A percentile compares a stretch with the other conserved stretches of the same genome.
These are phyloP conservation scores for Suhomyces chickasaworum DNA, from an alignment of 1,139 yeast species.

Conservation along the genomic window DNA sequence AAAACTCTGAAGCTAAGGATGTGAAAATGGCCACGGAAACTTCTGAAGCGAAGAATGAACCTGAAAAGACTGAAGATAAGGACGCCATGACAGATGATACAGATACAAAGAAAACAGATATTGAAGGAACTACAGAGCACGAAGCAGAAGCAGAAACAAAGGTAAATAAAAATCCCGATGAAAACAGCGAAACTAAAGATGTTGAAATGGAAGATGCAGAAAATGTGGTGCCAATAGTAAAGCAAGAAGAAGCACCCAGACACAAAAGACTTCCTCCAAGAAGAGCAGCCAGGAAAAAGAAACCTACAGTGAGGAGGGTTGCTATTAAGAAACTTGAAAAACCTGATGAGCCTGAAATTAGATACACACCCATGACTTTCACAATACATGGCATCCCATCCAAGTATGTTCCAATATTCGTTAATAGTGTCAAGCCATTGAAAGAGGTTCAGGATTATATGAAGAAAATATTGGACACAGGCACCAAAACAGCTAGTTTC, in stretches of 20 bases:
- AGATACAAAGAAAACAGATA: constrained; percentile 15
- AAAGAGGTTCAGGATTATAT: constrained; percentile 61
- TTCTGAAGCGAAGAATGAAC: background rate
- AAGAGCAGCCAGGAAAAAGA: constrained; percentile 25
- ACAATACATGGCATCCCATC: constrained; percentile 64
- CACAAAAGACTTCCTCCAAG: constrained; percentile 26
- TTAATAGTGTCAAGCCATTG: constrained; percentile 63
- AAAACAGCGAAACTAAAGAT: background rate
- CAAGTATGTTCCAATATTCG: constrained; percentile 66
- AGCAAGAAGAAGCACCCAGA: constrained; percentile 6
- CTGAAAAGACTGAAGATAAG: constrained; percentile 8
- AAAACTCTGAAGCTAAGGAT: constrained; percentile 23
- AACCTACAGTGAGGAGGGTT: constrained; percentile 27
- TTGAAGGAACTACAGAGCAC: constrained; percentile 12
- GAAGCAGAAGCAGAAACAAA: constrained; percentile 13
- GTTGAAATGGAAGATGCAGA: constrained; percentile 8
- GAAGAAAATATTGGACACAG: constrained; percentile 61
- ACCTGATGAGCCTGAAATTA: constrained; percentile 44
- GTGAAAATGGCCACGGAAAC: constrained; percentile 20
- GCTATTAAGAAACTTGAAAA: constrained; percentile 21
- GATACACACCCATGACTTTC: constrained; percentile 66
- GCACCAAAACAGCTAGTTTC: constrained; percentile 61
- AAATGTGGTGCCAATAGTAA: background rate
- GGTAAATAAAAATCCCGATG: background rate
- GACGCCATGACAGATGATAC: background rate